Evolutionary conservation across 148 eudicot species (phyloP), one percentile per base, ranked within the genome.

Genomic region (Camellia lanceoleosa): DNA sequence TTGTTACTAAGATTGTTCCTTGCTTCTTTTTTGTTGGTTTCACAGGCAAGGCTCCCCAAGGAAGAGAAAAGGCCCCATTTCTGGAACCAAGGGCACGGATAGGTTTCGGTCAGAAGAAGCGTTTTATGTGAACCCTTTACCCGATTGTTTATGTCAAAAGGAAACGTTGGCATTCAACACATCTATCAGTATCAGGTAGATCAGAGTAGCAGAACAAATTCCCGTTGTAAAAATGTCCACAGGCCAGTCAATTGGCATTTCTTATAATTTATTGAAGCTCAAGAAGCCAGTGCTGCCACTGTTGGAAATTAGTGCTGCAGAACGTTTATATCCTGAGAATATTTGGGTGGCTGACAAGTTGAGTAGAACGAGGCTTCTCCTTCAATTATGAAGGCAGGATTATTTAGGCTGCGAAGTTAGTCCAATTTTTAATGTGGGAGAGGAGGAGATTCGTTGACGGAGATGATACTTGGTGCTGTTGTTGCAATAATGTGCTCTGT

Each of bases 21-120:
- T 77, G 41, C 76, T 62, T 66, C n/a, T 19, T 44, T 64, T 19
- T 62, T 42, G 59, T 55, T 68, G 62, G 5, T 67, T 78, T 55
- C 14, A 46, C 91, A 96, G 99, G 89, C 97, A 92, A 89, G 99
- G 99, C 46, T 87, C 95, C 14, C 94, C 99, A 2, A 81, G 99
- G 87, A 92, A 85, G 88, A 91, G 99, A 83, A 96, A 94, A 81
- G 98, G 99, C 14, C 97, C 99, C 8, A 82, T 88, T 43, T 73
- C 97, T 15, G 99, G 99, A 83, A 93, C 99, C 79, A 96, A 89
- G 86, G 98, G 98, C 75, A 93, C 72, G 70, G 99, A 96, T 64
- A 91, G 98, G 85, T 92, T 91, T 83, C 91, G 97, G 19, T 87
- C 99, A 5, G 99, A 95, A 81, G 99, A 95, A 82, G 94, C 94